These are phyloP conservation scores for Clavariopsis aquatica DNA, from an alignment of 495 filamentous ascomycete species.

Conservation along the genomic window DNA sequence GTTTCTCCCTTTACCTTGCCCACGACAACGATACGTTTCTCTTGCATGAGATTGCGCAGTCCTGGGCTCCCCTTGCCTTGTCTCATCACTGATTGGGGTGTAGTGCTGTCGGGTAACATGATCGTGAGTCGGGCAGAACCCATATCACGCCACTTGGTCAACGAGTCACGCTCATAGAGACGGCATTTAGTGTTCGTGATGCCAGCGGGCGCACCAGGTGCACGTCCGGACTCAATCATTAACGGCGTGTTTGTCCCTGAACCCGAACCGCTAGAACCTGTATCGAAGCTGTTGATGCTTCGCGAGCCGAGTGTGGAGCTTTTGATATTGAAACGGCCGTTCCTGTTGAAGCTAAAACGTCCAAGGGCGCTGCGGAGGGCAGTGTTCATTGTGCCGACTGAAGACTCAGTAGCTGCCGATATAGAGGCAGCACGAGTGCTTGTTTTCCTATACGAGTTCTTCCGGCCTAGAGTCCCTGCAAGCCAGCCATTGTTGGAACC, in stretches of 20 bases:
- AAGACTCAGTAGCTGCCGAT: constrained; percentile 49
- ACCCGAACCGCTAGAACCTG: constrained; percentile 52
- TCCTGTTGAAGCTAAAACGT: constrained; percentile 65
- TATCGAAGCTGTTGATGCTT: constrained; percentile 61
- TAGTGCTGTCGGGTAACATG: constrained; percentile 55
- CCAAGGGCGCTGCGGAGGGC: constrained; percentile 69
- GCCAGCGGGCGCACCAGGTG: constrained; percentile 30
- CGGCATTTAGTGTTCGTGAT: constrained; percentile 78
- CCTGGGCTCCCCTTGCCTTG: constrained; percentile 41
- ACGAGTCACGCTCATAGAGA: constrained; percentile 74
- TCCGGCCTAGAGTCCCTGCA: constrained; percentile 49
- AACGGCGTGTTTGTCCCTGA: constrained; percentile 60
- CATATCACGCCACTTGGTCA: constrained; percentile 84
- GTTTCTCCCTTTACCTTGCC: constrained; percentile 67
- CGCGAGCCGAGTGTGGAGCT: constrained; percentile 57
- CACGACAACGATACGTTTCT: constrained; percentile 80
- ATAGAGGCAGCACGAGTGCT: constrained; percentile 54
- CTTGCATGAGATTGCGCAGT: constrained; percentile 46
- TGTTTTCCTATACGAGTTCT: constrained; percentile 61
- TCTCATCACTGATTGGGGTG: constrained; percentile 43
- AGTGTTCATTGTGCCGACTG: constrained; percentile 62
- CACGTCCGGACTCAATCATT: constrained; percentile 52
- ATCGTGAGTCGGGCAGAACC: constrained; percentile 82
- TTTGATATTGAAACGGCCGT: constrained; percentile 74
- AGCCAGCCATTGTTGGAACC: constrained; percentile 37